These are phyloP conservation scores for Amanita pseudoporphyria DNA, from an alignment of 768 basidiomycete species.

Conservation along the genomic window DNA sequence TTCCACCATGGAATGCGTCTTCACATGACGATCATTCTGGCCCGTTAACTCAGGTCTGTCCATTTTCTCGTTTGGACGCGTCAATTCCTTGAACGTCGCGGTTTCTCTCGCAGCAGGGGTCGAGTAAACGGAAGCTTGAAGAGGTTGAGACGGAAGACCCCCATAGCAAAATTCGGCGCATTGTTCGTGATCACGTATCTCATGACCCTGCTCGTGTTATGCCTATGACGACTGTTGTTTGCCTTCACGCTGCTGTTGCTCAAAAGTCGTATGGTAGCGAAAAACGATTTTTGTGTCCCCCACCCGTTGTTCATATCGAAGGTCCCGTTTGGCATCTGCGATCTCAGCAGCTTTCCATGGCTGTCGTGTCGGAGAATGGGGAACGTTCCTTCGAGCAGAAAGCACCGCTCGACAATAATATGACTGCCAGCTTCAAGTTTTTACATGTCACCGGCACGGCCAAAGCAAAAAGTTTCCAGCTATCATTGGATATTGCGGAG, in stretches of 20 bases:
- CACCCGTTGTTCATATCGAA: slow-evolving; percentile 87
- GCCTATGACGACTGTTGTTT: slow-evolving; percentile 87
- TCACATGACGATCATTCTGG: slow-evolving; percentile 22
- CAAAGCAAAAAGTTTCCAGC: slow-evolving; percentile 83
- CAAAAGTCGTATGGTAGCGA: slow-evolving; percentile 97
- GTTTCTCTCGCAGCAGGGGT: slow-evolving; percentile 16
- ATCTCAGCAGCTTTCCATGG: slow-evolving; percentile 74
- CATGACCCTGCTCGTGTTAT: slow-evolving; percentile 67
- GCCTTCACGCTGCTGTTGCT: slow-evolving; percentile 85
- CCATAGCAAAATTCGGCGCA: slow-evolving; percentile 75
- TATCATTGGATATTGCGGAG: slow-evolving; percentile 79
- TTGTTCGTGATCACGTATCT: slow-evolving; percentile 73
- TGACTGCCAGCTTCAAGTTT: slow-evolving; percentile 87
- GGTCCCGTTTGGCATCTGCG: slow-evolving; percentile 83
- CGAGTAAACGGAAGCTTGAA: slow-evolving; percentile 72
- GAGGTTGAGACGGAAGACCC: slow-evolving; percentile 52
- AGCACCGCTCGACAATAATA: slow-evolving; percentile 71
- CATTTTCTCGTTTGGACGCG: slow-evolving; percentile 4
- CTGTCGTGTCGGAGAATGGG: slow-evolving; percentile 75
- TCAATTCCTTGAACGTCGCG: slow-evolving; percentile 7
- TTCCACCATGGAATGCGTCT: slow-evolving; percentile 27
- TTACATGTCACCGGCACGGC: slow-evolving; percentile 82
- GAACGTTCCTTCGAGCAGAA: slow-evolving; percentile 82
- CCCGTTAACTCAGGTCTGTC: slow-evolving; percentile 29
- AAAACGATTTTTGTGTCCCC: slow-evolving; percentile 90